phyloP scores from a whole-genome alignment of 2,329 filamentous ascomycete genomes.

The Incumbomyces lentus region DNA sequence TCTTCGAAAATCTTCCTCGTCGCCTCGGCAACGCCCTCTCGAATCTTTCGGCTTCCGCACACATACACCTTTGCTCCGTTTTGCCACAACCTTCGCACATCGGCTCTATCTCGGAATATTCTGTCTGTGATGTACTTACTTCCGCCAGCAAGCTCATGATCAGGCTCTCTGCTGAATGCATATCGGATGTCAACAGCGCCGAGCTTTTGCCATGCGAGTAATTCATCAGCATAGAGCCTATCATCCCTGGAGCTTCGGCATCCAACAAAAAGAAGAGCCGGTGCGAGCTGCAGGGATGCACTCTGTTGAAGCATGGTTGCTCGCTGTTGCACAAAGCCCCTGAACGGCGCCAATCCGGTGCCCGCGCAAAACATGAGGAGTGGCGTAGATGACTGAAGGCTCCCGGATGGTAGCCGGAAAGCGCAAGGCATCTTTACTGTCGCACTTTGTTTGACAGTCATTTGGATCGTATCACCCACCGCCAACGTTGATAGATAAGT shows the following conservation, averaged over 20 bases:
- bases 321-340: constrained; percentile 33
- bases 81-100: background rate
- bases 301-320: too few relatives aligned
- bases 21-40: too few relatives aligned
- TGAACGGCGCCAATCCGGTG: constrained; percentile 41
- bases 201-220: constrained; percentile 3
- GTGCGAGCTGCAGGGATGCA: constrained; percentile 41
- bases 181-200: background rate
- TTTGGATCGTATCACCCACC: constrained; percentile 25
- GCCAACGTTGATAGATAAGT: constrained; percentile 56
- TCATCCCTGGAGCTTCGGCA: constrained; percentile 48
- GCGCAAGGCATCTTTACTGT: too few relatives aligned
- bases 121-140: background rate
- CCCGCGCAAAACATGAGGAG: constrained; percentile 45
- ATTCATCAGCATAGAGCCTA: constrained; percentile 47
- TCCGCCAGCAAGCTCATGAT: background rate
- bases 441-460: constrained; percentile 23
- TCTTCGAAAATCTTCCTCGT: too few relatives aligned
- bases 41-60: too few relatives aligned
- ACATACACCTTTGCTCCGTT: background rate
- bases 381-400: constrained; percentile 28
- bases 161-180: background rate
- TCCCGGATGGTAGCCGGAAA: constrained; percentile 37
- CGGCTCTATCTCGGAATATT: background rate
- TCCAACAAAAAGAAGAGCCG: constrained; percentile 56